A percentile compares a stretch with the other conserved stretches of the same genome.
Conservation (phyloP, 2,329 filamentous ascomycete genomes). For the Penicillium sp. region DNA sequence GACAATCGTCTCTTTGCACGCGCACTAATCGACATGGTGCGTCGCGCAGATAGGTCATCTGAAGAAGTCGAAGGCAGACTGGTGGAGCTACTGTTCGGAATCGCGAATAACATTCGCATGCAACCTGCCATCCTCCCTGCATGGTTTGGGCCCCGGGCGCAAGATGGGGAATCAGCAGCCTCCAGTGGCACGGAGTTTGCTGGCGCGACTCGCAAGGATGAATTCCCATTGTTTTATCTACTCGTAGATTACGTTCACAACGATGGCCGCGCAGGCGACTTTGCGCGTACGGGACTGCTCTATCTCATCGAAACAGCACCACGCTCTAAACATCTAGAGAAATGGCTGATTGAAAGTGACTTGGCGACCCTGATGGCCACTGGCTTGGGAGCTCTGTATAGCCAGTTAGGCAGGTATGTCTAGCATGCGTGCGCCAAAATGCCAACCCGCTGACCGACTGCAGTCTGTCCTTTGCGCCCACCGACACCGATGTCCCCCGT, state of each 20-base stretch:
- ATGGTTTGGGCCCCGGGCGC: conserved; percentile 73
- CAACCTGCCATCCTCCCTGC: conserved; percentile 81
- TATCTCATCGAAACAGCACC: conserved; percentile 96
- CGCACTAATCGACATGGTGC: conserved; percentile 80
- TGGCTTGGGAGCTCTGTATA: conserved; percentile 76
- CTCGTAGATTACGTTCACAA: conserved; percentile 96
- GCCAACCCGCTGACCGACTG: conserved; percentile 26
- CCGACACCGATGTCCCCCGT: conserved; percentile 67
- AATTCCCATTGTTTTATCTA: conserved; percentile 94
- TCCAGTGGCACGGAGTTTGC: conserved; percentile 67
- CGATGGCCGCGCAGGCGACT: conserved; percentile 91
- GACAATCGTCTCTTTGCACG: conserved; percentile 81
- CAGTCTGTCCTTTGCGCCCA: conserved; percentile 79
- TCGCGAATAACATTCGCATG: conserved; percentile 91
- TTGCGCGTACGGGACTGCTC: conserved; percentile 86
- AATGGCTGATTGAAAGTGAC: conserved; percentile 97
- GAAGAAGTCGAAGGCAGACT: conserved; percentile 82
- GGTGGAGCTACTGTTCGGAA: conserved; percentile 90
- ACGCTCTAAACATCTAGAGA: conserved; percentile 75
- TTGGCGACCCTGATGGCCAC: conserved; percentile 96
- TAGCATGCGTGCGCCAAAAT: background rate
- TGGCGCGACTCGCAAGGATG: conserved; percentile 79
- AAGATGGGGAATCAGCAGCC: conserved; percentile 41
- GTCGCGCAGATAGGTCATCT: conserved; percentile 65
- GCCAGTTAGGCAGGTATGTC: conserved; percentile 60